phyloP scores from a whole-genome alignment of 805 yeast genomes.

The Saccharomycodes ludwigii region DNA sequence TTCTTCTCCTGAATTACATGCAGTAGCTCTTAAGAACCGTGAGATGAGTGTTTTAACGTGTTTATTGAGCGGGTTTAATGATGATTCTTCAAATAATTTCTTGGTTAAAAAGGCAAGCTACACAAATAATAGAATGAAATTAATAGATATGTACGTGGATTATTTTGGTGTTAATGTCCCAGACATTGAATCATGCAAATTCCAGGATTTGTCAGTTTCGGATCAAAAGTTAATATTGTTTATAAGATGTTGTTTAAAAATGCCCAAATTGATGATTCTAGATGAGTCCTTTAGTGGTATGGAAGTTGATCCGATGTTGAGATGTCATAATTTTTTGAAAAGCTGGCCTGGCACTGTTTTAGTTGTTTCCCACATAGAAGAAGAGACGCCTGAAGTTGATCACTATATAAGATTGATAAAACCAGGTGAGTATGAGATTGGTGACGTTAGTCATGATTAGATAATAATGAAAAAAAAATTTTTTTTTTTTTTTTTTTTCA shows the following conservation, averaged over 20 bases:
- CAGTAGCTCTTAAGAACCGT: conserved; percentile 51
- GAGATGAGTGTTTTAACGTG: conserved; percentile 40
- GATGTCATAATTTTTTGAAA: conserved; percentile 39
- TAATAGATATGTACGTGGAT: conserved; percentile 32
- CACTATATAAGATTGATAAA: conserved; percentile 23
- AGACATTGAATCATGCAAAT: conserved; percentile 25
- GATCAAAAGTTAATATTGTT: conserved; percentile 72
- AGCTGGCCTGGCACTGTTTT: conserved; percentile 60
- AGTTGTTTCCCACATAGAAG: conserved; percentile 65
- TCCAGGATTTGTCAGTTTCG: conserved; percentile 48
- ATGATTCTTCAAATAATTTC: conserved; percentile 42
- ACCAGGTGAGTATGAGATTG: conserved; percentile 27
- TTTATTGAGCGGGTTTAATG: conserved; percentile 59
- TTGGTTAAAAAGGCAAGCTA: conserved; percentile 30
- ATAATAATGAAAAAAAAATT: neutral
- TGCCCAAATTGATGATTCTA: conserved; percentile 65
- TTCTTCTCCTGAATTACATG: conserved; percentile 86
- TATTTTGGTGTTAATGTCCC: conserved; percentile 30
- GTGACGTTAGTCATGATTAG: conserved; percentile 6
- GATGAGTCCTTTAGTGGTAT: conserved; percentile 93
- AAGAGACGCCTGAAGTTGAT: conserved; percentile 70
- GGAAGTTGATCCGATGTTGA: conserved; percentile 49
- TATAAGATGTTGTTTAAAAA: conserved; percentile 62
- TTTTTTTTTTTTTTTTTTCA: neutral
- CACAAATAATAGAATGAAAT: conserved; percentile 24